Base-by-base conservation (phyloP, 352 stramenopile genomes). In the Globisporangium sylvaticum region DNA sequence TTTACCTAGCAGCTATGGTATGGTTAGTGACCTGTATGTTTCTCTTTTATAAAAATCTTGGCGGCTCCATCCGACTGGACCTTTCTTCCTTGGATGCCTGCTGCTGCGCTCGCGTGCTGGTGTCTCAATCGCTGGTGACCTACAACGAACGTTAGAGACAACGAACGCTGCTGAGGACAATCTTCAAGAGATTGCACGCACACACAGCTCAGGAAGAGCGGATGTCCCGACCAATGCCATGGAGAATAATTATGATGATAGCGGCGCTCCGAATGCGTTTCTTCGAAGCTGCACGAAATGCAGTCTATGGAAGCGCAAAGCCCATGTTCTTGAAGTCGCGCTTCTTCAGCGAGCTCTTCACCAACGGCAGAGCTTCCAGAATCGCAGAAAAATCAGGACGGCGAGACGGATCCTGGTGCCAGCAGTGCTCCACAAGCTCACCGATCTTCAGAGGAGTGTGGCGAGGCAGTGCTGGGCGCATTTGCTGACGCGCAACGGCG, bases 271-370 rank as follows among this genome's bases (percentile, higher is more conserved):
- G 20, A 34, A 24, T 32, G 27, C 27, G 42, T 61, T 2, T 27
- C 62, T 12, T 59, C 20, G 29, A 66, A 66, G 37, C 59, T 62
- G 14, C 27, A 54, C 53, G 12, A 60, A 53, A 55, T 64, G 20
- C 18, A 66, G 29, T 67, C 64, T 68, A 79, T 22, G 76, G 76
- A n/a, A 83, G 64, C 37, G 66, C 53, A 54, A 95, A 93, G 54
- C 86, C 78, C 69, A 94, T 79, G 68, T 92, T 90, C 80, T 94
- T 92, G 65, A 90, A 92, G 60, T 95, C 87, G 58, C 86, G 84
- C 73, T 94, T 93, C 74, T 92, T 93, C 58, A 95, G 69, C 53
- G 86, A 91, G 34, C 72, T 73, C 60, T 92, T 88, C 62, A 95
- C 84, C n/a, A 92, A 67, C 27, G 87, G 85, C 10, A 95, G 75